Conservation (phyloP, 1,284 basidiomycete genomes). For the Trichosporon inkin region DNA sequence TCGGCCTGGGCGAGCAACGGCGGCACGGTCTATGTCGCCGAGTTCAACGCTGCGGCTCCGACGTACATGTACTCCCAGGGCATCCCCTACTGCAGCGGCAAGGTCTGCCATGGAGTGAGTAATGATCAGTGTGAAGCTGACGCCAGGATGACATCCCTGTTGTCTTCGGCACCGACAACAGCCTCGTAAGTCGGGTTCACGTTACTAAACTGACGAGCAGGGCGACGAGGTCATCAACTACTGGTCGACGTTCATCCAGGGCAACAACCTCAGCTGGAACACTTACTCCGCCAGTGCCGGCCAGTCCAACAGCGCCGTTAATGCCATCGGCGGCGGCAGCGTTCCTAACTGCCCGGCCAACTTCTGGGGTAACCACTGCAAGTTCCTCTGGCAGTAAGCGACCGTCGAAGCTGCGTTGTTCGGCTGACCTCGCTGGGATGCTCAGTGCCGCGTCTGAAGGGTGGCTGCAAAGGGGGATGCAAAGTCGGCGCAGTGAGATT, state of each 20-base stretch:
- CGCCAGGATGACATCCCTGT: conserved; percentile 37
- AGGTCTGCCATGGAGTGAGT: conserved; percentile 35
- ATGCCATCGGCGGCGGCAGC: conserved; percentile 25
- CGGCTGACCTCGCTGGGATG: not conserved
- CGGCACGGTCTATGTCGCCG: conserved; percentile 65
- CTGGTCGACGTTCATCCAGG: conserved; percentile 39
- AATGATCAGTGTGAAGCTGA: not conserved
- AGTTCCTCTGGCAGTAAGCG: conserved; percentile 37
- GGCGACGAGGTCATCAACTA: conserved; percentile 20
- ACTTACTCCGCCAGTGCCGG: conserved; percentile 11
- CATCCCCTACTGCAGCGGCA: conserved; percentile 22
- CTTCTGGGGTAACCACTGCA: conserved; percentile 32
- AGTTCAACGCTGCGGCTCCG: conserved; percentile 63
- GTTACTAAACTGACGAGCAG: conserved; percentile 8
- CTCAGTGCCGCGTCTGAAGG: too few species aligned
- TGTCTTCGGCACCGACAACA: conserved; percentile 28
- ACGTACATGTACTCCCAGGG: conserved; percentile 59
- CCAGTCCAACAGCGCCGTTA: conserved; percentile 11
- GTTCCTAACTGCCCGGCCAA: conserved; percentile 27
- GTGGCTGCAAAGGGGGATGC: too few species aligned
- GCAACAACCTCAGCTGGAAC: conserved; percentile 15
- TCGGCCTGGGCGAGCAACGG: conserved; percentile 62
- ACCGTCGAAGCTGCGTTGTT: not conserved
- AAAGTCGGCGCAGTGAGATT: not conserved
- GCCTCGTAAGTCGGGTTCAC: conserved; percentile 18